Conservation (phyloP, 1,284 basidiomycete genomes). For the Paramarasmius palmivorus region DNA sequence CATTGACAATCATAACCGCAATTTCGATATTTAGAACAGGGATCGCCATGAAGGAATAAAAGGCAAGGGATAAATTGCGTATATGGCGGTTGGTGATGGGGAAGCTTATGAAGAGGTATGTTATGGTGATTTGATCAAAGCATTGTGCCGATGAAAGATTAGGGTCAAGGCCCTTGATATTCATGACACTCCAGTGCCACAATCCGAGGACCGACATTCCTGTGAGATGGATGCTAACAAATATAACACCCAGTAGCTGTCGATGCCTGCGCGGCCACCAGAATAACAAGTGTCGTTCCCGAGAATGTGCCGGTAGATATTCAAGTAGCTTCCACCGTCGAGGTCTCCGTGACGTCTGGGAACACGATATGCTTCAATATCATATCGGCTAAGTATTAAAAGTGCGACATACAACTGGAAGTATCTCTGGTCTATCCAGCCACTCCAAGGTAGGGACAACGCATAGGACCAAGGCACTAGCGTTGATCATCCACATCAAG, state of each 20-base stretch:
- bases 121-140: background rate
- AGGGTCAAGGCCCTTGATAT: background rate
- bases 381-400: no score
- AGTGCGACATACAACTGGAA: background rate
- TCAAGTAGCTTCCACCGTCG: no score
- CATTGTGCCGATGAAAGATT: background rate
- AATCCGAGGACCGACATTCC: background rate
- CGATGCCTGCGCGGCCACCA: background rate
- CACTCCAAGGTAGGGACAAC: background rate
- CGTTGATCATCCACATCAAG: conserved; percentile 31
- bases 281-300: background rate
- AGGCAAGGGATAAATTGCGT: background rate
- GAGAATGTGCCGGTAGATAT: no score
- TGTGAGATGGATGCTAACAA: background rate
- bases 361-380: no score
- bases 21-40: background rate
- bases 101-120: background rate
- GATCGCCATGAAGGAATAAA: background rate
- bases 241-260: background rate
- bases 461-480: conserved; percentile 22
- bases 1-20: background rate
- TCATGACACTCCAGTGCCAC: background rate
- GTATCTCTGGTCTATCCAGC: background rate
- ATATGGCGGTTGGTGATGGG: background rate
- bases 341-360: no score